Conservation (phyloP, 169 alveolate species). For the Neospora caninum region DNA sequence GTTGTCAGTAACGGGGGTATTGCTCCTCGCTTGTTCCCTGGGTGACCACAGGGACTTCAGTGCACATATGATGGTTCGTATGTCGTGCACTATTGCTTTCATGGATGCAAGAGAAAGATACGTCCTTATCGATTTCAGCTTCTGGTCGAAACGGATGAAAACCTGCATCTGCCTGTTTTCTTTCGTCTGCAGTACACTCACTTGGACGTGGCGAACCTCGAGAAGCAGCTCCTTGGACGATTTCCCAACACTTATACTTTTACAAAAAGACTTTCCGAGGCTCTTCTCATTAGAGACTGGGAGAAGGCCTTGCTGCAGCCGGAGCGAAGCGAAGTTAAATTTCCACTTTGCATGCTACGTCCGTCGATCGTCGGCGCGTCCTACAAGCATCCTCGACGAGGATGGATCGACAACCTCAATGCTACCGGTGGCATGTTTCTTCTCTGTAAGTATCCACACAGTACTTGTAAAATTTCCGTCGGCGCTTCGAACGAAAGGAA, state of each 20-base stretch:
- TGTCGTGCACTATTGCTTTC: no score
- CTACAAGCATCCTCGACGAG: conserved; percentile 48
- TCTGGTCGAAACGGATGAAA: no score
- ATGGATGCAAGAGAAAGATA: no score
- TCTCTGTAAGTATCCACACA: conserved; percentile 30
- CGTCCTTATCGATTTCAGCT: no score
- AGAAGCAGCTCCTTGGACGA: conserved; percentile 46
- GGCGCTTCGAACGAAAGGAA: no score
- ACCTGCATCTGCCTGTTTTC: not conserved
- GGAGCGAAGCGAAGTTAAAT: not conserved
- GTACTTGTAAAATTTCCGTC: not conserved
- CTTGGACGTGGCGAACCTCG: conserved; percentile 21
- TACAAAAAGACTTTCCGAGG: conserved; percentile 56
- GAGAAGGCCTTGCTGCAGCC: not conserved
- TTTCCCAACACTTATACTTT: conserved; percentile 53
- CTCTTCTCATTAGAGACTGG: conserved; percentile 40
- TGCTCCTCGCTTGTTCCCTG: no score
- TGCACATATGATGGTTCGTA: no score
- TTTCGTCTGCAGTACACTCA: not conserved
- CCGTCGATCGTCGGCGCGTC: conserved; percentile 57
- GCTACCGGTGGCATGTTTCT: conserved; percentile 57
- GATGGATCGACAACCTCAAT: conserved; percentile 47
- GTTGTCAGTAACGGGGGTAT: no score
- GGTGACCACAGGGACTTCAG: no score
- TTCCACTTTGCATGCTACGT: conserved; percentile 44